Conservation (phyloP, 108 stramenopile genomes). For the Cyclostephanos tholiformis region DNA sequence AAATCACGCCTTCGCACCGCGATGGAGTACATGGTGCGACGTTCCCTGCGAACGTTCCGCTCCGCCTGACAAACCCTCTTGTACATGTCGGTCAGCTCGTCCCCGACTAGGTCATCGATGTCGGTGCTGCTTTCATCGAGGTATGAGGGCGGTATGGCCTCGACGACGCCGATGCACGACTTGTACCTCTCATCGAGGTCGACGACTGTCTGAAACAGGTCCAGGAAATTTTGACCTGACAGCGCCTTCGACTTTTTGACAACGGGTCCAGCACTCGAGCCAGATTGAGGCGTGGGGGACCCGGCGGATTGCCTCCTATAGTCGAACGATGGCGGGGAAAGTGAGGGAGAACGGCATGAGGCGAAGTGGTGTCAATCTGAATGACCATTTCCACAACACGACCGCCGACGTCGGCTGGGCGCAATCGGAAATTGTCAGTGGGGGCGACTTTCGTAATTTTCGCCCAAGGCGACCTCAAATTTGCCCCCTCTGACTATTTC, state of each 20-base stretch:
- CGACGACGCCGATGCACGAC: constrained; percentile 25
- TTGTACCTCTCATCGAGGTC: constrained; percentile 43
- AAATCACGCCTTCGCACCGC: constrained; percentile 53
- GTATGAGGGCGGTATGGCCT: constrained; percentile 35
- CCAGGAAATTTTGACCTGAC: constrained; percentile 34
- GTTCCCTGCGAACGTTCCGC: constrained; percentile 45
- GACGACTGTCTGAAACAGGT: constrained; percentile 36
- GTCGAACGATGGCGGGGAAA: too few species aligned
- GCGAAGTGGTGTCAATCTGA: too few species aligned
- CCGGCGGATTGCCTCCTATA: constrained; percentile 40
- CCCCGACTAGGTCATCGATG: constrained; percentile 47
- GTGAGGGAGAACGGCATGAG: too few species aligned
- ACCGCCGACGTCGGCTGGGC: too few species aligned
- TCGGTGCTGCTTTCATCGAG: constrained; percentile 18
- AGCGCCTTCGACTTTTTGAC: constrained; percentile 37
- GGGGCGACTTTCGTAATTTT: too few species aligned
- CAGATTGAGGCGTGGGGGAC: constrained; percentile 17
- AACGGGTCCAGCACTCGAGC: background rate
- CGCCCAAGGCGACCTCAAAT: too few species aligned
- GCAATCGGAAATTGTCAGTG: too few species aligned
- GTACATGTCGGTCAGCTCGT: constrained; percentile 55
- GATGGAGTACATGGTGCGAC: constrained; percentile 60
- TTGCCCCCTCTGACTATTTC: too few species aligned
- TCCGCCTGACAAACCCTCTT: constrained; percentile 49
- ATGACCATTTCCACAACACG: too few species aligned